phyloP scores from a whole-genome alignment of 345 rosid genomes.

The Anastatica hierochuntica region DNA sequence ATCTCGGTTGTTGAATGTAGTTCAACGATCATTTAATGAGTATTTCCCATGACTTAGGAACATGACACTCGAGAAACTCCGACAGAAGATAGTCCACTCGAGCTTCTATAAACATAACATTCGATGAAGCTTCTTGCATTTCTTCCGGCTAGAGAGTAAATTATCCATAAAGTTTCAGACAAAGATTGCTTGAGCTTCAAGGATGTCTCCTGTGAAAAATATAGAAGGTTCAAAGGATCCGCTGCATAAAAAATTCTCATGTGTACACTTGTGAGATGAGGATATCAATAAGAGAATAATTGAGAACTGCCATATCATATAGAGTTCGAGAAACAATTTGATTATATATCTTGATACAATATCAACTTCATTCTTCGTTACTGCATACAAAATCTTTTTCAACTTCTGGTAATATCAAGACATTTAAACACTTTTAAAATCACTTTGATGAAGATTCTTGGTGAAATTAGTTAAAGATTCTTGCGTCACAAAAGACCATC shows the following conservation, averaged over 20 bases:
- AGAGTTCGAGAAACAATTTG: conserved; percentile 26
- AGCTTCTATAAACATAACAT: conserved; percentile 33
- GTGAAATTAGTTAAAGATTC: conserved; percentile 11
- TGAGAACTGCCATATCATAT: conserved; percentile 7
- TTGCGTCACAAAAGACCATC: conserved; percentile 12
- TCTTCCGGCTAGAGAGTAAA: conserved; percentile 36
- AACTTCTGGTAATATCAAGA: not conserved
- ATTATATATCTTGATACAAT: conserved; percentile 27
- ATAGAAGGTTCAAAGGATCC: not conserved
- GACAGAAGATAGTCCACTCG: conserved; percentile 22
- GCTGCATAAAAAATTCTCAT: conserved; percentile 18
- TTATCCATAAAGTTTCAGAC: conserved; percentile 34
- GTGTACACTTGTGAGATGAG: conserved; percentile 27
- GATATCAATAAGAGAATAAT: conserved; percentile 24
- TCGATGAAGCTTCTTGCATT: conserved; percentile 1
- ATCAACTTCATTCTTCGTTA: conserved; percentile 19
- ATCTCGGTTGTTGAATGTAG: not conserved
- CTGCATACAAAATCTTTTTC: not conserved
- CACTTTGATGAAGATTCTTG: conserved; percentile 2
- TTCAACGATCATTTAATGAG: no score
- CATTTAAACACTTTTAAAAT: not conserved
- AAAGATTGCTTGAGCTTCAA: conserved; percentile 33
- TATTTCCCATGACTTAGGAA: conserved; percentile 13
- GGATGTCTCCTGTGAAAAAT: conserved; percentile 12
- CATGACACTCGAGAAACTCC: conserved; percentile 15